These are phyloP conservation scores for Vitis riparia DNA, from an alignment of 164 flowering plant species.

Conservation along the genomic window DNA sequence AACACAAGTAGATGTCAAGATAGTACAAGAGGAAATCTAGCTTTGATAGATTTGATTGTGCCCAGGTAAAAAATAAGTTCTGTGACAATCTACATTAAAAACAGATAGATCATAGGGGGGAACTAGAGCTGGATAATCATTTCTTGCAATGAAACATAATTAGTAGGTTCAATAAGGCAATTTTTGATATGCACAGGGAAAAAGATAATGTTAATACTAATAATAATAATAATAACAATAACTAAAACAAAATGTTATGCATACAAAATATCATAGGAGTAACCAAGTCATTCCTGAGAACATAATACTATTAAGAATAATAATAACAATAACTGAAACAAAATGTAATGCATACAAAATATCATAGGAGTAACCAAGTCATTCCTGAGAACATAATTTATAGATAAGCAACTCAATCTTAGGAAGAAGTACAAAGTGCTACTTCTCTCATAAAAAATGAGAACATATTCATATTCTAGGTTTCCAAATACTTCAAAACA, in stretches of 20 bases:
- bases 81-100: neutral
- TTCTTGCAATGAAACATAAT: neutral
- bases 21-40: no score
- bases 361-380: neutral
- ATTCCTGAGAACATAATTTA: neutral
- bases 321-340: neutral
- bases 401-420: no score
- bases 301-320: neutral
- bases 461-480: neutral
- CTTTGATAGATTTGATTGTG: no score
- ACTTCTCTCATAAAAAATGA: neutral
- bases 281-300: neutral
- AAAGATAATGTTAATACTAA: neutral
- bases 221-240: neutral
- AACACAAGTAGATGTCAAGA: no score
- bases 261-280: neutral
- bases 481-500: neutral
- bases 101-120: neutral
- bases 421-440: no score
- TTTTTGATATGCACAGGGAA: no score
- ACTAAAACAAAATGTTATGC: neutral
- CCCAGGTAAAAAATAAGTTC: neutral
- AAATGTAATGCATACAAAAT: neutral
- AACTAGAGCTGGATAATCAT: neutral
- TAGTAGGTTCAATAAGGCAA: neutral